Evolutionary conservation across 306 rosid genomes (phyloP).

Genomic region (Biancaea sappan): DNA sequence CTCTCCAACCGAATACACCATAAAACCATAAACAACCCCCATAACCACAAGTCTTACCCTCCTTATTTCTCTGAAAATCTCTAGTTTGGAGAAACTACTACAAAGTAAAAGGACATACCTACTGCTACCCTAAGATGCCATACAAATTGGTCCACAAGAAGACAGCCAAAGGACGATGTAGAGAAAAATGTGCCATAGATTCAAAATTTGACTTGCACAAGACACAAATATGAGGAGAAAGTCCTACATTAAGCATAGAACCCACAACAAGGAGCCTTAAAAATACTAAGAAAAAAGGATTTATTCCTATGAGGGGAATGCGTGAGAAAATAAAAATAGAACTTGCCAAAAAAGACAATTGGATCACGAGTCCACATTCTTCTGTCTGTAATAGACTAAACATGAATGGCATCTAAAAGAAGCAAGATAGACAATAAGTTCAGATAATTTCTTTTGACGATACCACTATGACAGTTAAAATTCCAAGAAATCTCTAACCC

Average conservation of each 20-base stretch:
- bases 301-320: not conserved
- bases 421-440: not conserved
- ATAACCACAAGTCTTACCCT: not conserved
- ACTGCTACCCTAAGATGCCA: not conserved
- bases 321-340: not conserved
- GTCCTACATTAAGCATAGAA: not conserved
- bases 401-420: not conserved
- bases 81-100: not conserved
- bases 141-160: not conserved
- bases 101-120: not conserved
- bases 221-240: not conserved
- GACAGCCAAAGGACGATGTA: not conserved
- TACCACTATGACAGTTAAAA: not conserved
- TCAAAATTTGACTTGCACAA: not conserved
- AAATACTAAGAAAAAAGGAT: not conserved
- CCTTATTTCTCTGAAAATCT: not conserved
- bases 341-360: not conserved
- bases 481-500: not conserved
- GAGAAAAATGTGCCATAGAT: not conserved
- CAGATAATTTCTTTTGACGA: too few relatives aligned
- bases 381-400: not conserved
- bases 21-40: not conserved
- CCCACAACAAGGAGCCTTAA: not conserved
- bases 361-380: not conserved
- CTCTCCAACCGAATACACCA: not conserved